phyloP scores from a whole-genome alignment of 495 filamentous ascomycete genomes.

The Penicillium goetzii region DNA sequence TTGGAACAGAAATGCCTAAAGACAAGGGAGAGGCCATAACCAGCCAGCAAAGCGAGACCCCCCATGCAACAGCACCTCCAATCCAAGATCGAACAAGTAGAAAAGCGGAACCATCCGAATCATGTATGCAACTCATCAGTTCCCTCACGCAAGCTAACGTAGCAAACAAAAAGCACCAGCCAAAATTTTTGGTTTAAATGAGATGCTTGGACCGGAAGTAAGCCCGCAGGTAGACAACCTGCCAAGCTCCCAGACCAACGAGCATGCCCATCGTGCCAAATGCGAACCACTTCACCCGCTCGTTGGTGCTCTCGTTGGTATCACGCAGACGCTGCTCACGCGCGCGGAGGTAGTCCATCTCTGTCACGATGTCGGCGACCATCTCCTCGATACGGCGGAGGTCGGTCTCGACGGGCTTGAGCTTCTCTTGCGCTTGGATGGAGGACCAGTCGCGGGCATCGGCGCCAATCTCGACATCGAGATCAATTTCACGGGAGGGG shows the following conservation, averaged over 20 bases:
- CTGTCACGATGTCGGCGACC: slow-evolving; percentile 75
- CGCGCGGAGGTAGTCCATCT: slow-evolving; percentile 89
- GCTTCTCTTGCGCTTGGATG: slow-evolving; percentile 94
- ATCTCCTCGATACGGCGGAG: slow-evolving; percentile 91
- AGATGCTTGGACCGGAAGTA: slow-evolving; percentile 97
- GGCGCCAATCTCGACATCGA: slow-evolving; percentile 98
- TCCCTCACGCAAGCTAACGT: slow-evolving; percentile 5
- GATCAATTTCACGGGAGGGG: slow-evolving; percentile 80
- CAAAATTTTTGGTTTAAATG: slow-evolving; percentile 56
- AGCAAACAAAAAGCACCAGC: neutral
- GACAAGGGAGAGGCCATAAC: slow-evolving; percentile 37
- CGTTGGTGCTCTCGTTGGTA: slow-evolving; percentile 99
- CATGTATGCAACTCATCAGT: slow-evolving; percentile 16
- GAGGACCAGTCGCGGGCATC: slow-evolving; percentile 98
- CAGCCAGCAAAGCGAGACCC: slow-evolving; percentile 33
- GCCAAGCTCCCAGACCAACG: slow-evolving; percentile 89
- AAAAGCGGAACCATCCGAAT: slow-evolving; percentile 21
- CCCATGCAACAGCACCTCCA: slow-evolving; percentile 20
- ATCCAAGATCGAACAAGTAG: slow-evolving; percentile 15
- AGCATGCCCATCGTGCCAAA: slow-evolving; percentile 94
- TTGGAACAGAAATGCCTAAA: slow-evolving; percentile 42
- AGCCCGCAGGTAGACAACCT: slow-evolving; percentile 94
- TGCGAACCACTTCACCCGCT: slow-evolving; percentile 97
- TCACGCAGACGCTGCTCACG: slow-evolving; percentile 95
- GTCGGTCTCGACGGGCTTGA: slow-evolving; percentile 96